Evolutionary conservation across 192 early-diverging fungal species (phyloP).

Genomic region (Backusella luteola): DNA sequence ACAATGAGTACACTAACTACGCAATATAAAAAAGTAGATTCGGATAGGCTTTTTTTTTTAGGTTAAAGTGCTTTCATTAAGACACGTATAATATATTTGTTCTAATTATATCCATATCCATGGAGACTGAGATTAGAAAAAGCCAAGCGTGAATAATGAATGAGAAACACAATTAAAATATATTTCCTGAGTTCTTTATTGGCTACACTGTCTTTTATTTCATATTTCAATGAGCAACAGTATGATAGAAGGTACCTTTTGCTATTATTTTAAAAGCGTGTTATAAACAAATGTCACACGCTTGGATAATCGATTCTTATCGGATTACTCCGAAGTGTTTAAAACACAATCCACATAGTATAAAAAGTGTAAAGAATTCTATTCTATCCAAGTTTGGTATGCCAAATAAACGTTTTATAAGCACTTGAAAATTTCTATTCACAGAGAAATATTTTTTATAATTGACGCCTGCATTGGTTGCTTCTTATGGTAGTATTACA

Average conservation of each 20-base stretch:
- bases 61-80: too few relatives aligned
- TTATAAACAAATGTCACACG: background rate
- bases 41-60: too few relatives aligned
- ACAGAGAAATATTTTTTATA: background rate
- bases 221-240: too few relatives aligned
- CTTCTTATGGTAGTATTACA: constrained; percentile 3
- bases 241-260: background rate
- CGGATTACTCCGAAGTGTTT: background rate
- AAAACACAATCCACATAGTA: background rate
- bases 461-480: background rate
- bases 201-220: background rate
- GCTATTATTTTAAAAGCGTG: background rate
- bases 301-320: background rate
- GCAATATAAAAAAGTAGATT: too few relatives aligned
- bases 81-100: background rate
- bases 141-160: background rate
- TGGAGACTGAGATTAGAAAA: background rate
- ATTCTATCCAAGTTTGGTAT: background rate
- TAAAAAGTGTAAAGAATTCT: background rate
- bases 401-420: background rate
- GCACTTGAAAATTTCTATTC: background rate
- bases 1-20: background rate
- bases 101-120: background rate
- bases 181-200: background rate
- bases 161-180: background rate